Evolutionary conservation across 2,329 filamentous ascomycete genomes (phyloP).

Genomic region (Grosmannia penicillata): DNA sequence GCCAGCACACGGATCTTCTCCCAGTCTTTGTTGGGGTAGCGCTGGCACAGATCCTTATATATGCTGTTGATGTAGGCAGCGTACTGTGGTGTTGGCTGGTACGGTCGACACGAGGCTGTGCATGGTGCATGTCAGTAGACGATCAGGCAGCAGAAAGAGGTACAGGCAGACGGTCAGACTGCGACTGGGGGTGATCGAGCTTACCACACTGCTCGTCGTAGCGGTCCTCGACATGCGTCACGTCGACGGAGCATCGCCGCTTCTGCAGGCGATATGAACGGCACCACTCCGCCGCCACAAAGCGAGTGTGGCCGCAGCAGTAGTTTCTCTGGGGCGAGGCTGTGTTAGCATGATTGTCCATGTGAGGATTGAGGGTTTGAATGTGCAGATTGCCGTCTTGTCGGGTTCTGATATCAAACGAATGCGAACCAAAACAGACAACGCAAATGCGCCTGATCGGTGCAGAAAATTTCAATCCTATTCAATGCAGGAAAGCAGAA

Average conservation of each 20-base stretch:
- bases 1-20: constrained; percentile 1
- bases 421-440: no score
- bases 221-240: neutral
- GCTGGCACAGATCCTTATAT: constrained; percentile 2
- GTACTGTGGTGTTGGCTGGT: neutral
- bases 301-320: constrained; percentile 17
- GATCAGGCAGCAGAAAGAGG: neutral
- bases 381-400: no score
- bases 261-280: neutral
- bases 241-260: constrained; percentile 1
- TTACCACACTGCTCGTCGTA: constrained; percentile 1
- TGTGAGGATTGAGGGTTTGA: no score
- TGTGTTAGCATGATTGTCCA: no score
- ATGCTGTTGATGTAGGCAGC: constrained; percentile 1
- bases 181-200: neutral
- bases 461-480: no score
- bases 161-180: neutral
- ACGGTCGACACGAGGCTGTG: neutral
- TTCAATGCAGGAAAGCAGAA: neutral
- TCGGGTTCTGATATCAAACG: no score
- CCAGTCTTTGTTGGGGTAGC: constrained; percentile 1
- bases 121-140: neutral
- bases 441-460: no score
- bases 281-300: constrained; percentile 18
- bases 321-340: constrained; percentile 13